phyloP scores from a whole-genome alignment of 2,329 filamentous ascomycete species.

The Gremmenia infestans region DNA sequence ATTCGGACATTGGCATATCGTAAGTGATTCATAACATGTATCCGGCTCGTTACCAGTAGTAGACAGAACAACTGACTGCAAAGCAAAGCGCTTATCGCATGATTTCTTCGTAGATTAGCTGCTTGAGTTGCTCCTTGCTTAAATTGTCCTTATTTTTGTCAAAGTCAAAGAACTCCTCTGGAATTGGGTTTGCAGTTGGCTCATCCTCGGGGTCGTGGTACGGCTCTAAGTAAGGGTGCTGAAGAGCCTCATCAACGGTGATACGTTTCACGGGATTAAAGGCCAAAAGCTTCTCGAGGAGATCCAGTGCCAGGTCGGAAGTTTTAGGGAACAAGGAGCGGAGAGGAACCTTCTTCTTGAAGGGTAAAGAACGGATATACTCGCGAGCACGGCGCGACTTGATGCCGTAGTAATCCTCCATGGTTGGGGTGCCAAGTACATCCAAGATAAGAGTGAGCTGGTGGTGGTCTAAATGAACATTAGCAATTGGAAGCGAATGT shows the following conservation, averaged over 20 bases:
- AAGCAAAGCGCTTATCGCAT: conserved; percentile 38
- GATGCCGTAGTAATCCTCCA: conserved; percentile 99
- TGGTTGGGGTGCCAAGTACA: conserved; percentile 94
- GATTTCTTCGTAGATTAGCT: conserved; percentile 97
- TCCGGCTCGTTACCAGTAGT: not conserved
- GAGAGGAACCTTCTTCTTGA: conserved; percentile 99
- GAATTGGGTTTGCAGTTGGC: conserved; percentile 92
- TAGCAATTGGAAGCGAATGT: not conserved
- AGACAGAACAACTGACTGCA: not conserved
- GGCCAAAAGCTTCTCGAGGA: conserved; percentile 90
- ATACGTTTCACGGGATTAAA: conserved; percentile 99
- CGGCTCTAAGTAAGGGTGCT: conserved; percentile 96
- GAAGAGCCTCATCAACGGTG: conserved; percentile 92
- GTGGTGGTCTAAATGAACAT: conserved; percentile 69
- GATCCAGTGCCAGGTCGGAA: conserved; percentile 90
- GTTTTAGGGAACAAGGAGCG: conserved; percentile 97
- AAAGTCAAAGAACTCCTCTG: conserved; percentile 99
- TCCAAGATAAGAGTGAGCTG: conserved; percentile 96
- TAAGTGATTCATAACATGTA: not conserved
- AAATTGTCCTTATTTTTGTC: conserved; percentile 99
- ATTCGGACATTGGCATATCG: not conserved
- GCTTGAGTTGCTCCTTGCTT: conserved; percentile 96
- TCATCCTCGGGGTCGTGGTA: conserved; percentile 99
- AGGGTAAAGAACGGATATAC: conserved; percentile 95
- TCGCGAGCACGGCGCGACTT: conserved; percentile 95